Evolutionary conservation across 768 basidiomycete genomes (phyloP), one percentile per base, ranked within the genome.

Genomic region (Termitomyces sp.): DNA sequence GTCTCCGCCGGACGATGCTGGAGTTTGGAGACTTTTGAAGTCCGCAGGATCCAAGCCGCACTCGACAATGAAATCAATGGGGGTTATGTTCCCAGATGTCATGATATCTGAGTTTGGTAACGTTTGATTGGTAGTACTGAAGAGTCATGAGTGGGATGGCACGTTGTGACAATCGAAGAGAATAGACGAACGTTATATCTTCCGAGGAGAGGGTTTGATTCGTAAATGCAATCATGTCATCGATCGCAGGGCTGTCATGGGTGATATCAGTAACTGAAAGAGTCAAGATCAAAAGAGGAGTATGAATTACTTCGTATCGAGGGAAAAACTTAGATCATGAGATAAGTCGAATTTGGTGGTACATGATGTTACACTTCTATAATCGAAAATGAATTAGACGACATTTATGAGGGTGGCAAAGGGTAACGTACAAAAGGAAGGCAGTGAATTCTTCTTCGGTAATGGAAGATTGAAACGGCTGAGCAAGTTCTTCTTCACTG

Each of bases 401-500:
- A 1, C 6, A 46, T 38, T 3, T n/a, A 38, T 19, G 28, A 30
- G 21, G 1, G 5, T 11, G 17, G 1, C 9, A n/a, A 21, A 37
- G 14, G 31, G 45, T 23, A 19, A 48, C 46, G 19, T 40, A 55
- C 54, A 55, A 15, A 35, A 55, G 14, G 19, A 55, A 48, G 10
- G 54, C 54, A 6, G 47, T 30, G n/a, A 40, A 55, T 40, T 55
- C 54, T 47, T 55, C 54, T 10, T 55, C 46, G 3, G 54, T 55
- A 21, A 48, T 31, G 37, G 5, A 14, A 48, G 42, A 6, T n/a
- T 35, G 44, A 15, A 55, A 33, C 12, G n/a, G 46, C 3, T 30
- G 46, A 19, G 15, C 54, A 9, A 55, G 54, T 23, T 55, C 46
- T 41, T 41, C 54, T 31, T 41, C 54, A 41, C 12, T 40, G 45